These are phyloP conservation scores for Wallacemonas sp. DNA, from an alignment of 208 protist species.

Conservation along the genomic window DNA sequence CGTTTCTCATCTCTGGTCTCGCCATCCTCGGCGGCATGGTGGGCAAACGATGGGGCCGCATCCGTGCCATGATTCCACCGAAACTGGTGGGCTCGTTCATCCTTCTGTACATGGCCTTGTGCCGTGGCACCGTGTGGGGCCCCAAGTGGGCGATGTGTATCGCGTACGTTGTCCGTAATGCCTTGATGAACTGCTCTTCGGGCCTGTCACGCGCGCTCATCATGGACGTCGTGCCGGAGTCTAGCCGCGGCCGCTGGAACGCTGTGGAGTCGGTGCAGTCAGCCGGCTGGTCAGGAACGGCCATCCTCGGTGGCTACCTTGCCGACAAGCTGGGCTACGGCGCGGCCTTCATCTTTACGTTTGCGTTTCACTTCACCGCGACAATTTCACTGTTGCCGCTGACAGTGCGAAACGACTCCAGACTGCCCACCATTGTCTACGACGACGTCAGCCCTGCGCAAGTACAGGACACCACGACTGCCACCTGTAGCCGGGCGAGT, in stretches of 20 bases:
- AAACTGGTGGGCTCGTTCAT: slow-evolving; percentile 46
- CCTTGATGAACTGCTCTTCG: slow-evolving; percentile 62
- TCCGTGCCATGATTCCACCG: slow-evolving; percentile 40
- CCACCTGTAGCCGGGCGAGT: background rate
- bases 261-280: slow-evolving; percentile 70
- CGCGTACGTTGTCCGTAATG: slow-evolving; percentile 49
- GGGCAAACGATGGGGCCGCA: slow-evolving; percentile 43
- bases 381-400: slow-evolving; percentile 36
- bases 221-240: slow-evolving; percentile 63
- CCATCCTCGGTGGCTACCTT: slow-evolving; percentile 56
- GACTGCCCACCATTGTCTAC: slow-evolving; percentile 27
- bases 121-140: slow-evolving; percentile 21
- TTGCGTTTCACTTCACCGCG: slow-evolving; percentile 53
- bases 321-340: slow-evolving; percentile 57
- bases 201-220: slow-evolving; percentile 58
- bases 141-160: slow-evolving; percentile 50
- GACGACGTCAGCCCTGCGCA: slow-evolving; percentile 3
- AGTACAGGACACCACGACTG: background rate
- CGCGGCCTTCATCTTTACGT: slow-evolving; percentile 71
- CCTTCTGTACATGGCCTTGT: slow-evolving; percentile 64
- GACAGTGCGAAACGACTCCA: slow-evolving; percentile 50
- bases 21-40: slow-evolving; percentile 41
- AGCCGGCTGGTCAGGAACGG: slow-evolving; percentile 66
- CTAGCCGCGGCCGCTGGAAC: slow-evolving; percentile 53
- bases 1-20: slow-evolving; percentile 42